Evolutionary conservation across 768 basidiomycete genomes (phyloP), one percentile per base, ranked within the genome.

Genomic region (Boletus reticulatus): DNA sequence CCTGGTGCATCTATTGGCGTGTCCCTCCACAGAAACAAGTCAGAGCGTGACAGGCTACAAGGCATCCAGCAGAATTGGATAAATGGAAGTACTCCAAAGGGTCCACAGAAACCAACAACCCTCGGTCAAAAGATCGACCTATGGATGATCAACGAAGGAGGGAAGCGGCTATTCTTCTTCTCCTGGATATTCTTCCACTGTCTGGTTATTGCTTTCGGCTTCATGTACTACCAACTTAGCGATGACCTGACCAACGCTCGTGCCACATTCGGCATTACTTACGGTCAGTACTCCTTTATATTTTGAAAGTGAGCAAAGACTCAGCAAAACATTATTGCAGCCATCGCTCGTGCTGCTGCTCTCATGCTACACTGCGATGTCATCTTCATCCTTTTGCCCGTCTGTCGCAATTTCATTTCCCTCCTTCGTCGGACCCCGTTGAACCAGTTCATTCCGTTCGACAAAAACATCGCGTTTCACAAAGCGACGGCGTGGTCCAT

Each of bases 91-190:
- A 52, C 60, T 36, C 65, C 64, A 6, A 65, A 60, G 7, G 65
- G 68, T 0, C 69, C 69, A 16, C 76, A 76, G 56, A 64, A 69
- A 44, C 75, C 80, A 32, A 71, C 62, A 50, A 75, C 77, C 4
- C 66, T 74, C 44, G 62, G 64, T 43, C 78, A 84, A 62, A 80
- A 71, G 61, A 79, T 82, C 63, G 78, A 80, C 61, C 63, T 84
- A n/a, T 96, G 94, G 94, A 89, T 93, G 88, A 92, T 94, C 70
- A 94, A 95, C 68, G 94, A 95, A 67, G 94, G 94, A 64, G 84
- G 88, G 14, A 80, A 81, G 43, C 78, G 82, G 51, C 62, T 95
- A 38, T 92, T 94, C 78, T 92, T 95, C 74, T 80, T 74, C 52
- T 71, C 84, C 58, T 97, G 89, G 84, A 75, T 95, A 48, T 74